phyloP scores from a whole-genome alignment of 2,329 filamentous ascomycete genomes.

The Scedosporium apiospermum region DNA sequence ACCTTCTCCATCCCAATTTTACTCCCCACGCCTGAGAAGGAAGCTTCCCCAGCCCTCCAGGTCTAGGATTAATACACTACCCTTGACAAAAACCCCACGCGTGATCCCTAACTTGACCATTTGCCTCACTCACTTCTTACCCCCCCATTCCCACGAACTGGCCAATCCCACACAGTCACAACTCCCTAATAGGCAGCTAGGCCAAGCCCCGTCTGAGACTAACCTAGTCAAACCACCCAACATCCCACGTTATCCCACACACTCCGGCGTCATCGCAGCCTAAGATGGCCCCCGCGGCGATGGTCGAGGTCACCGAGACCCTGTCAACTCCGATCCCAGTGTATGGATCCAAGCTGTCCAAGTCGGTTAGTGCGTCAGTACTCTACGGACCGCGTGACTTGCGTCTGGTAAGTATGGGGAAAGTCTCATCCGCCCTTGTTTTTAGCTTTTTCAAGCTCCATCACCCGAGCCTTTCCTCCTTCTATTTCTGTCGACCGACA shows the following conservation, averaged over 20 bases:
- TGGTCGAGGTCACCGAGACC: slow-evolving; percentile 22
- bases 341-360: slow-evolving; percentile 23
- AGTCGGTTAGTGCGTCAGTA: slow-evolving; percentile 42
- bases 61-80: background rate
- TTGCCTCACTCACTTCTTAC: slow-evolving; percentile 2
- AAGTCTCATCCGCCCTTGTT: background rate
- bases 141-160: slow-evolving; percentile 1
- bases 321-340: slow-evolving; percentile 33
- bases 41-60: background rate
- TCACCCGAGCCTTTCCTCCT: background rate
- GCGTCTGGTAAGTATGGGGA: slow-evolving; percentile 38
- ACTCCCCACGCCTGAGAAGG: background rate
- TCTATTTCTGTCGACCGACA: background rate
- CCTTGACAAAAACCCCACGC: background rate
- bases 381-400: slow-evolving; percentile 48
- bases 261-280: slow-evolving; percentile 38
- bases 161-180: slow-evolving; percentile 18
- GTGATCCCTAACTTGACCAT: background rate
- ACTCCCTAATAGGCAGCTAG: slow-evolving; percentile 21
- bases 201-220: slow-evolving; percentile 9
- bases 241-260: slow-evolving; percentile 49
- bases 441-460: background rate
- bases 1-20: slow-evolving; percentile 2
- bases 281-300: slow-evolving; percentile 42
- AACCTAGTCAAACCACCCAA: slow-evolving; percentile 12